These are phyloP conservation scores for Scopulariopsis brevicaulis DNA, from an alignment of 2,329 filamentous ascomycete genomes.

Conservation along the genomic window DNA sequence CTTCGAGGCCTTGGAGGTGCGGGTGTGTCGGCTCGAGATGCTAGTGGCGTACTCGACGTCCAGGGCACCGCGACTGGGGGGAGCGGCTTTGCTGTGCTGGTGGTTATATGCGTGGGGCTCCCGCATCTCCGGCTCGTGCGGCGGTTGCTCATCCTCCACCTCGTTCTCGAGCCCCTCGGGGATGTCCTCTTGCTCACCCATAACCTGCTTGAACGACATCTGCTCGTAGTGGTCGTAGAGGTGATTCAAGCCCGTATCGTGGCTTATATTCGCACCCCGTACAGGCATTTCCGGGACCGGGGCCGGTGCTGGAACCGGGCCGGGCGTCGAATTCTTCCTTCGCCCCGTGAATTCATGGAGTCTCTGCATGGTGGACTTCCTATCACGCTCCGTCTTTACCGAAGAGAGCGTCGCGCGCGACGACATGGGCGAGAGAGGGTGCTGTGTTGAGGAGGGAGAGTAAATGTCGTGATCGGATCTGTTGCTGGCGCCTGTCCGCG, in stretches of 20 bases:
- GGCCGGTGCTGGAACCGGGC: background rate
- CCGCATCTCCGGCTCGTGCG: background rate
- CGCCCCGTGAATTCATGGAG: conserved; percentile 7
- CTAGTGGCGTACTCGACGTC: conserved; percentile 32
- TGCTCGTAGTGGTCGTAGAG: conserved; percentile 49
- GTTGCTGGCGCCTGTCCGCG: conserved; percentile 18
- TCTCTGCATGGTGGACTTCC: conserved; percentile 24
- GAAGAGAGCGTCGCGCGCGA: conserved; percentile 6
- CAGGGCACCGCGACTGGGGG: background rate
- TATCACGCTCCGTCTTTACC: conserved; percentile 14
- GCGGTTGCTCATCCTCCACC: background rate
- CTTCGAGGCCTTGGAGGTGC: conserved; percentile 40
- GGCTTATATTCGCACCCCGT: background rate
- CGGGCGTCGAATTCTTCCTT: background rate
- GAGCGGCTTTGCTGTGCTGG: background rate
- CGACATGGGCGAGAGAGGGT: conserved; percentile 12
- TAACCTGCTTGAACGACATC: conserved; percentile 34
- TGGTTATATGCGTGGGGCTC: background rate
- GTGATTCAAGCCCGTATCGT: conserved; percentile 23
- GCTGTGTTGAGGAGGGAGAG: background rate
- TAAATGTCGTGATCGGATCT: conserved; percentile 18
- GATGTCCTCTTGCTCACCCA: conserved; percentile 8
- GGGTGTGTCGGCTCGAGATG: conserved; percentile 42
- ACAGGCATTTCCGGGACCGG: background rate
- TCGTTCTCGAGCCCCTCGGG: background rate